Evolutionary conservation across 1,284 basidiomycete genomes (phyloP).

Genomic region (Porphyrellus sp.): DNA sequence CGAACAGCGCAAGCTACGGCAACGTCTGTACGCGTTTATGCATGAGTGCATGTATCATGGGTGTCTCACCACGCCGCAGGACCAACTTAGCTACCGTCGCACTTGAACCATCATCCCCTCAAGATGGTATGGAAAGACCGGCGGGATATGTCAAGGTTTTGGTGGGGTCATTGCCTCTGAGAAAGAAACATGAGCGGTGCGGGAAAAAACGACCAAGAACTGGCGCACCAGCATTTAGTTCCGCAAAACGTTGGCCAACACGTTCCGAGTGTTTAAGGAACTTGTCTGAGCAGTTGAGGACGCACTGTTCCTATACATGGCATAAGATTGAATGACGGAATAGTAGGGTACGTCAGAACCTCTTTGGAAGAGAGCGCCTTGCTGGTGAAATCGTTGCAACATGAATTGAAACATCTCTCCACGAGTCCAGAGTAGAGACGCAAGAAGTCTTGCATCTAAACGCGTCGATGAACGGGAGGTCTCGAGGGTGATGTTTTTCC

Average conservation of each 20-base stretch:
- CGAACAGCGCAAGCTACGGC: slow-evolving; percentile 16
- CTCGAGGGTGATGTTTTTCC: slow-evolving; percentile 15
- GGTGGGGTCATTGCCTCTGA: slow-evolving; percentile 35
- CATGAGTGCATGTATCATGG: slow-evolving; percentile 10
- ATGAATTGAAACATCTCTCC: slow-evolving; percentile 93
- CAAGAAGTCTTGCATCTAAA: slow-evolving; percentile 97
- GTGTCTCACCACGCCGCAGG: slow-evolving; percentile 15
- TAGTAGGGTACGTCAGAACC: slow-evolving; percentile 45
- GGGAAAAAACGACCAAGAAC: not conserved
- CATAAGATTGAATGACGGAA: slow-evolving; percentile 12
- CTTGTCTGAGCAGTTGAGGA: slow-evolving; percentile 83
- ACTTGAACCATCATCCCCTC: not conserved
- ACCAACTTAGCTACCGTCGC: slow-evolving; percentile 5
- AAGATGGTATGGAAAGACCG: not conserved
- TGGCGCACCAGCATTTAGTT: slow-evolving; percentile 79
- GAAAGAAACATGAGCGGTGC: not conserved
- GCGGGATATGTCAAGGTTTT: slow-evolving; percentile 26
- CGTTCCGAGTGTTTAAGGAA: slow-evolving; percentile 97
- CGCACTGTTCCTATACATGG: slow-evolving; percentile 58
- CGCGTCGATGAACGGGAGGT: not conserved
- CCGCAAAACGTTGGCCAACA: slow-evolving; percentile 88
- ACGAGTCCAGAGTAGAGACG: slow-evolving; percentile 94
- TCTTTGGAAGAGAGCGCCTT: slow-evolving; percentile 93
- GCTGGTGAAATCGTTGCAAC: slow-evolving; percentile 96
- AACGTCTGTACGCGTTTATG: slow-evolving; percentile 17